Conservation (phyloP, 257 asterid species). For the Capsicum pubescens region DNA sequence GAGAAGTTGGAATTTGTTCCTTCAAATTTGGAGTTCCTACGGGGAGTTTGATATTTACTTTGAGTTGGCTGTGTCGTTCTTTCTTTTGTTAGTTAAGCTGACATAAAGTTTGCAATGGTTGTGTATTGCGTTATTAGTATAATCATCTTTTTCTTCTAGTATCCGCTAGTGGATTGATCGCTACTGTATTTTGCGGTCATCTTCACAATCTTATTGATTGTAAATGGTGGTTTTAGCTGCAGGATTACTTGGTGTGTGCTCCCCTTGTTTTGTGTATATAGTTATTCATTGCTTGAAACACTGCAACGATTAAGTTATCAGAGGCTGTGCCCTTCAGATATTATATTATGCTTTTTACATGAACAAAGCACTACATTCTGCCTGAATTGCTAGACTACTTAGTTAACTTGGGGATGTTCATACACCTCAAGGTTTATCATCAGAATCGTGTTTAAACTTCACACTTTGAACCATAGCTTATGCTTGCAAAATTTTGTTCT, state of each 20-base stretch:
- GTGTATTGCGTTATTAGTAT: not conserved
- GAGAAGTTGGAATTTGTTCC: not conserved
- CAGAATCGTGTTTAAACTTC: not conserved
- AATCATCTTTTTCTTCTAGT: not conserved
- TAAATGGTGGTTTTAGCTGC: not conserved
- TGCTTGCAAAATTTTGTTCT: not conserved
- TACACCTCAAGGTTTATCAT: not conserved
- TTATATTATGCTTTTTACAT: not conserved
- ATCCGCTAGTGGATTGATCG: not conserved
- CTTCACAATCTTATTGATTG: not conserved
- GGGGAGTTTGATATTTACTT: not conserved
- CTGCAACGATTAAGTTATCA: not conserved
- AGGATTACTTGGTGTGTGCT: not conserved
- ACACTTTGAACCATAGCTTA: not conserved
- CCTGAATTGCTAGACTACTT: not conserved
- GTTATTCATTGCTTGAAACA: not conserved
- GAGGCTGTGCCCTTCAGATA: not conserved
- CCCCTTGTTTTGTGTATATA: not conserved
- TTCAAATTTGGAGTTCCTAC: not conserved
- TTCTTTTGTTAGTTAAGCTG: slow-evolving; percentile 1
- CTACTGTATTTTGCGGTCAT: not conserved
- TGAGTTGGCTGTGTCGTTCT: not conserved
- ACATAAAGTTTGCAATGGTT: not conserved
- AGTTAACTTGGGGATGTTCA: not conserved
- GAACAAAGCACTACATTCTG: not conserved